Evolutionary conservation across 495 filamentous ascomycete species (phyloP), one percentile per base, ranked within the genome.

Genomic region (Aspergillus ellipticus): DNA sequence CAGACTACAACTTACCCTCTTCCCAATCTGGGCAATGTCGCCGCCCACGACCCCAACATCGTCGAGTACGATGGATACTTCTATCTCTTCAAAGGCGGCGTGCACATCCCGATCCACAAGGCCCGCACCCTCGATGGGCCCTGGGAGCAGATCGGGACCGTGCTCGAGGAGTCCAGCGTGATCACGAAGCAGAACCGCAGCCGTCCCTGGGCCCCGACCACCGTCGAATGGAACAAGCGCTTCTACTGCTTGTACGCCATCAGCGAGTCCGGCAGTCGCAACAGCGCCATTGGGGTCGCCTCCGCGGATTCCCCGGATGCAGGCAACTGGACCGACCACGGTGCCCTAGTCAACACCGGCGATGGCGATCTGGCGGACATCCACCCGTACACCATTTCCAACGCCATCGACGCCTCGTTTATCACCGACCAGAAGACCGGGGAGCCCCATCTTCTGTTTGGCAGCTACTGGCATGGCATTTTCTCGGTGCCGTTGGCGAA

Each of bases 201-300:
- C 2, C 62, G 69, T 0, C 75, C 72, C 3, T 78, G 75, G 87
- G 88, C 89, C 0, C 88, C 88, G 0, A 87, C 87, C 43, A 80
- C 88, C 7, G 58, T 75, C 24, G 61, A 80, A 17, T 70, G 83
- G 19, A 80, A 81, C 28, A 70, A 66, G 13, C 75, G 70, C 0
- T 90, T 90, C 70, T 86, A 88, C 66, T 79, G 88, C 53, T 91
- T 85, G 74, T 93, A 92, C 70, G 74, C 84, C 0, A 78, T 91
- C 42, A 83, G 78, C 60, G 69, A 74, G 22, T 82, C 81, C 48
- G 87, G 89, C 11, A 79, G 74, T 4, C 83, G 86, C 50, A 70
- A 79, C 62, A 85, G 81, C 17, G 82, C 84, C 22, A 89, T 90
- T 53, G 88, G 87, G 15, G 73, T 90, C 24, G 89, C 88, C n/a